phyloP scores from a whole-genome alignment of 2,329 filamentous ascomycete genomes.

The Pseudogymnoascus sp. region DNA sequence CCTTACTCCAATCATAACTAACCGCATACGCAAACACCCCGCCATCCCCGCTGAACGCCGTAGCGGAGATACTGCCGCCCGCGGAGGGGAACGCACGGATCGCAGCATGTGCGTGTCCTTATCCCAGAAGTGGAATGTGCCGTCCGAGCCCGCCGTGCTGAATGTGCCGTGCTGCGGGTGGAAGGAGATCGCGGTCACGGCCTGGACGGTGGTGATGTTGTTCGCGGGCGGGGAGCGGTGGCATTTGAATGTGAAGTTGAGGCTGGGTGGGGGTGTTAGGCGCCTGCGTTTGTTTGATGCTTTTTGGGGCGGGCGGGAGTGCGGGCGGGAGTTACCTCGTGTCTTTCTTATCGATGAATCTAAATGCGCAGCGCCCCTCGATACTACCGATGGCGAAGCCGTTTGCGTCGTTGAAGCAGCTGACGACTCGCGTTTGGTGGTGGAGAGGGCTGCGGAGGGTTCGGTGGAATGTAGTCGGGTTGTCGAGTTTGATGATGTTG shows the following conservation, averaged over 20 bases:
- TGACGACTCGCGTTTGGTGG: conserved; percentile 94
- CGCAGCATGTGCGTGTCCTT: conserved; percentile 82
- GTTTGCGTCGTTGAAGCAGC: conserved; percentile 84
- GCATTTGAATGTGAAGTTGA: conserved; percentile 99
- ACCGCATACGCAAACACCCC: conserved; percentile 86
- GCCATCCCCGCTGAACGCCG: conserved; percentile 80
- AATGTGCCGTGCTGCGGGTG: conserved; percentile 95
- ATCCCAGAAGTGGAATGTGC: conserved; percentile 97
- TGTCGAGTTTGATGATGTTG: conserved; percentile 84
- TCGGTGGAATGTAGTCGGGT: conserved; percentile 90
- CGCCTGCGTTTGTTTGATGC: too few relatives aligned
- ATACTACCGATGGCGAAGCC: conserved; percentile 96
- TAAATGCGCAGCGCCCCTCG: conserved; percentile 93
- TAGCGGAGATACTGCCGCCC: conserved; percentile 81
- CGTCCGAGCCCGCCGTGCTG: conserved; percentile 89
- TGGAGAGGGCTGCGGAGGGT: conserved; percentile 92
- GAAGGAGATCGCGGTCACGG: conserved; percentile 96
- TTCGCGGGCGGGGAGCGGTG: conserved; percentile 74
- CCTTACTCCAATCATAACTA: conserved; percentile 98
- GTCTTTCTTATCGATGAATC: conserved; percentile 97
- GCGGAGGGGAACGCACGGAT: conserved; percentile 82
- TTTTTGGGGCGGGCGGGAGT: background rate
- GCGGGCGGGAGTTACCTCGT: conserved; percentile 49
- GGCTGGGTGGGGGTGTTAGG: conserved; percentile 59
- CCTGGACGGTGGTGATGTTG: conserved; percentile 84